Evolutionary conservation across 2,329 filamentous ascomycete genomes (phyloP), one percentile per base, ranked within the genome.

Genomic region (Microdochium bolleyi): DNA sequence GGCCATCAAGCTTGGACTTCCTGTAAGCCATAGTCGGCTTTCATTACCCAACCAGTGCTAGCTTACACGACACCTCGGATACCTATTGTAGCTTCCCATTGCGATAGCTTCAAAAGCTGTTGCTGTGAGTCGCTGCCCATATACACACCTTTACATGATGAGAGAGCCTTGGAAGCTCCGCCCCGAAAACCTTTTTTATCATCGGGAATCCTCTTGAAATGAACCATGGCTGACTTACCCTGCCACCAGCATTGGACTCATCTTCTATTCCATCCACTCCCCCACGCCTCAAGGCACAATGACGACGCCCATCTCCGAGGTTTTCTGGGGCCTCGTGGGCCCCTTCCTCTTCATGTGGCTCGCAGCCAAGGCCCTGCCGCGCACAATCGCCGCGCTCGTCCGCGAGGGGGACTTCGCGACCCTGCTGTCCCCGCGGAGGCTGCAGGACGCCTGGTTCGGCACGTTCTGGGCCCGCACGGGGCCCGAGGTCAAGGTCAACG

Each of bases 381-480:
- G 59, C 24, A 82, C 83, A 1, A 62, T 85, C 49, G 32, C 68
- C 34, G 56, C 63, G 13, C 69, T 83, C 32, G 14, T 78, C 48
- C 57, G 59, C 27, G 57, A 61, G 9, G 56, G 62, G 48, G 60
- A 73, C 49, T 64, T 67, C 52, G 32, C 54, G 52, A 64, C 70
- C 4, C 66, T 81, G 19, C 50, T 77, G 48, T 74, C 71, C 19
- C 70, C 67, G 1, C 62, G 66, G 2, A 62, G 61, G 22, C 69
- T 83, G 52, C 70, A 67, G 41, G 66, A 71, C 2, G 72, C 67
- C 56, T 85, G 83, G 78, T 88, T 87, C 66, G 74, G 74, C 51
- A 67, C 68, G 41, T 85, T 87, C 67, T 88, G 84, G 84, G 66
- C 67, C 32, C 70, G 62, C 52, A 72, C 74, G 48, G 82, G 82